Conservation (phyloP, 768 basidiomycete genomes). For the Mycena chlorophos region DNA sequence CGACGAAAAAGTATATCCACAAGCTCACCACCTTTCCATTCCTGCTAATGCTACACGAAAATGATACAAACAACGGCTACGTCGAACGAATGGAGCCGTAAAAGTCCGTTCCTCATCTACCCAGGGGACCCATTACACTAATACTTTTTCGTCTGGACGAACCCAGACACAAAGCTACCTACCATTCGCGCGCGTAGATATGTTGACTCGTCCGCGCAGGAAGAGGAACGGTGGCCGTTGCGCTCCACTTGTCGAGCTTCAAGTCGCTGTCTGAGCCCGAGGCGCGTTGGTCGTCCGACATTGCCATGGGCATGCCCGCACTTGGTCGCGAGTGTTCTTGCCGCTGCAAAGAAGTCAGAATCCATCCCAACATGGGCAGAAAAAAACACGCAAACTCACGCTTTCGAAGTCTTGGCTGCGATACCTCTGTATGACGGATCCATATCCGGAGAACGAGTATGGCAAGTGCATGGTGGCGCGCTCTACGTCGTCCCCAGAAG, state of each 20-base stretch:
- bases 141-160: too few species aligned
- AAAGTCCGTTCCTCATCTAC: too few species aligned
- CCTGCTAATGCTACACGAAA: too few species aligned
- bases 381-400: not conserved
- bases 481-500: not conserved
- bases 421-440: not conserved
- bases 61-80: too few species aligned
- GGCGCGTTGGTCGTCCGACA: not conserved
- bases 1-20: too few species aligned
- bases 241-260: not conserved
- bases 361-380: not conserved
- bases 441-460: not conserved
- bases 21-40: too few species aligned
- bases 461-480: not conserved
- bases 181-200: not conserved
- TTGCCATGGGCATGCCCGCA: not conserved
- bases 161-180: too few species aligned
- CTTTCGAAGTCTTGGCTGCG: not conserved
- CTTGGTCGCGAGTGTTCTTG: not conserved
- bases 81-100: too few species aligned
- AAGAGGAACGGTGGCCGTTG: not conserved
- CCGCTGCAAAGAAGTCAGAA: not conserved
- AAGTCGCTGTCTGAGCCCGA: too few species aligned
- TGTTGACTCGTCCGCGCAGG: not conserved
- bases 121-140: too few species aligned